Conservation (phyloP, 1,284 basidiomycete species). For the Pisolithus thermaeus region DNA sequence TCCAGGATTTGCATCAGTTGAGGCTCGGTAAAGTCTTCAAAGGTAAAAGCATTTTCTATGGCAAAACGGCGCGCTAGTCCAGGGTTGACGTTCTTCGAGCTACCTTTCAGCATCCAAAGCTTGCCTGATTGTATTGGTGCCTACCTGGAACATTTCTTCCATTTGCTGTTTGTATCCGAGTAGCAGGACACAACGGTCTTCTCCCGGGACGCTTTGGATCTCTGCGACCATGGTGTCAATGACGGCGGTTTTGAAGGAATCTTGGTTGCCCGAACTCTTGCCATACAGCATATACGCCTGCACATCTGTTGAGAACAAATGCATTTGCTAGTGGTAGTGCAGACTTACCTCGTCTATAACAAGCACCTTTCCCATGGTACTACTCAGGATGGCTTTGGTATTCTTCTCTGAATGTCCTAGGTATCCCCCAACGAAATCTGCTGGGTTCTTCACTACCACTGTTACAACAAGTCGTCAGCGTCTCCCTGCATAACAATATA, state of each 20-base stretch:
- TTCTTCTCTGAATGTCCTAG: constrained; percentile 58
- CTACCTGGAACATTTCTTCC: constrained; percentile 65
- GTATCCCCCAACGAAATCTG: constrained; percentile 52
- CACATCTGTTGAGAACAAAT: not conserved
- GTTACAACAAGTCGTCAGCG: not conserved
- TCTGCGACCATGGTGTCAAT: constrained; percentile 71
- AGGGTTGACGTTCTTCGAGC: constrained; percentile 57
- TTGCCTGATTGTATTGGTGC: not conserved
- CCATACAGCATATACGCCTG: constrained; percentile 65
- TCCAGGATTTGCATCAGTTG: constrained; percentile 50
- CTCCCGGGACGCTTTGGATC: constrained; percentile 59
- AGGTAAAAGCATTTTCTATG: constrained; percentile 62
- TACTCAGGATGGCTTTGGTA: constrained; percentile 55
- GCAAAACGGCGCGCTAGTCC: constrained; percentile 58
- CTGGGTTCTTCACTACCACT: constrained; percentile 63
- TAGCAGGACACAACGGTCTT: constrained; percentile 61
- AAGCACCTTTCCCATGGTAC: constrained; percentile 54
- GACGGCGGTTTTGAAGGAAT: constrained; percentile 57
- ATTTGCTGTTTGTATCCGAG: constrained; percentile 62
- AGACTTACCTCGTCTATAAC: constrained; percentile 58
- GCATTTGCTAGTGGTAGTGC: not conserved
- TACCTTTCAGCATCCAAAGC: not conserved
- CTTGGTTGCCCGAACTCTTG: constrained; percentile 30
- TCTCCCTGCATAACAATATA: not conserved
- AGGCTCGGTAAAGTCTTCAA: constrained; percentile 53